Conservation (phyloP, 768 basidiomycete genomes). For the Ephemerocybe angulata region DNA sequence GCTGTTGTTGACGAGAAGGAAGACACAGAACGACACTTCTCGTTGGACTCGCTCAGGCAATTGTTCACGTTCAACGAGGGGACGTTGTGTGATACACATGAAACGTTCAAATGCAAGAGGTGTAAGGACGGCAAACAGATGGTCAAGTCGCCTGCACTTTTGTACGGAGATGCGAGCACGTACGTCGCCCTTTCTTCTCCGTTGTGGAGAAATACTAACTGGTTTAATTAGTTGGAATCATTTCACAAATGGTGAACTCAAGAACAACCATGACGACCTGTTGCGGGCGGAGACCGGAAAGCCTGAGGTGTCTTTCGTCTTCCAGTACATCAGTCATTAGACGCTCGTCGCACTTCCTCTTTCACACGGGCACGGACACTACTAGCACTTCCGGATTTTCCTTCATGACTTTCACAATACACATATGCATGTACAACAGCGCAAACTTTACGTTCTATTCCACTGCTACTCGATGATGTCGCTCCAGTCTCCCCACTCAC, state of each 20-base stretch:
- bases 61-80: slow-evolving; percentile 88
- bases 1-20: slow-evolving; percentile 98
- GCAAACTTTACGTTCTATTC: slow-evolving; percentile 11
- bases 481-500: slow-evolving; percentile 78
- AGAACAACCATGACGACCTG: slow-evolving; percentile 92
- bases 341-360: slow-evolving; percentile 2
- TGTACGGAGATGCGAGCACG: slow-evolving; percentile 98
- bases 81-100: slow-evolving; percentile 91
- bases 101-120: slow-evolving; percentile 95
- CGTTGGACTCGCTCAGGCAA: slow-evolving; percentile 80
- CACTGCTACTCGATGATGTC: slow-evolving; percentile 46
- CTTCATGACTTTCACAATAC: slow-evolving; percentile 14
- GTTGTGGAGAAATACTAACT: neutral
- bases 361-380: neutral
- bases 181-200: slow-evolving; percentile 41
- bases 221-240: slow-evolving; percentile 83
- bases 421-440: slow-evolving; percentile 14
- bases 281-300: slow-evolving; percentile 83
- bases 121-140: slow-evolving; percentile 84
- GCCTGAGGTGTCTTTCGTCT: slow-evolving; percentile 89
- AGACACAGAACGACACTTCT: slow-evolving; percentile 94
- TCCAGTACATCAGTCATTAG: slow-evolving; percentile 92
- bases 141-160: slow-evolving; percentile 75
- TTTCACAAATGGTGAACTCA: slow-evolving; percentile 83
- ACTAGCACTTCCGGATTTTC: neutral